Evolutionary conservation across 495 filamentous ascomycete genomes (phyloP).

Genomic region (Podospora bellae-mahoneyi): DNA sequence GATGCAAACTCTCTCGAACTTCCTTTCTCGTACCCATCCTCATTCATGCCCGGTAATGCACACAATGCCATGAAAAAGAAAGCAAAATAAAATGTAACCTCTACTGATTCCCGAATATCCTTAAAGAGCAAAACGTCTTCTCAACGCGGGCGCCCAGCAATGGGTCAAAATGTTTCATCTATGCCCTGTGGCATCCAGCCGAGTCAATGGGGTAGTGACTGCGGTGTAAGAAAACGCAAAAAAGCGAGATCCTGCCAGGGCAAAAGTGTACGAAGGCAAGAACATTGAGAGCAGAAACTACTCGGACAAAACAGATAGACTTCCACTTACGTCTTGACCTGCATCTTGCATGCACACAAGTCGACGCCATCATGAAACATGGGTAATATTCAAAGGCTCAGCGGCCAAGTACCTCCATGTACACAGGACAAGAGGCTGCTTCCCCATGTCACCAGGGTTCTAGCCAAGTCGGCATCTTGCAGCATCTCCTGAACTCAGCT

Average conservation of each 20-base stretch:
- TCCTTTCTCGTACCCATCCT: background rate
- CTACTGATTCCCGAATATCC: slow-evolving; percentile 50
- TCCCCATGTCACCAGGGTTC: slow-evolving; percentile 9
- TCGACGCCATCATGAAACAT: slow-evolving; percentile 1
- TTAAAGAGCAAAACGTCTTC: slow-evolving; percentile 45
- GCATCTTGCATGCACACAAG: background rate
- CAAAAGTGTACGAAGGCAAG: slow-evolving; percentile 5
- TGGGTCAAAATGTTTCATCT: slow-evolving; percentile 39
- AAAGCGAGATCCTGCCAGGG: slow-evolving; percentile 25
- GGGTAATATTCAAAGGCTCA: background rate
- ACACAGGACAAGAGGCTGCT: background rate
- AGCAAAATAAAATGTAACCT: slow-evolving; percentile 39
- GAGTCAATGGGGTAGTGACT: slow-evolving; percentile 32
- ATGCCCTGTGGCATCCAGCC: slow-evolving; percentile 43
- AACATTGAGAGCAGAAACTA: background rate
- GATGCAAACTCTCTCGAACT: slow-evolving; percentile 1
- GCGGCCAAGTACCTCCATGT: background rate
- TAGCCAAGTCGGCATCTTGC: slow-evolving; percentile 23
- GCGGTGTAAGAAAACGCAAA: slow-evolving; percentile 39
- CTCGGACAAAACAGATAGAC: background rate
- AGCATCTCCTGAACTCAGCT: slow-evolving; percentile 13
- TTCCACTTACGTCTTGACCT: background rate
- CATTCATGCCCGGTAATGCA: background rate
- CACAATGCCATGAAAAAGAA: background rate
- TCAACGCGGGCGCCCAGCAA: slow-evolving; percentile 50